Evolutionary conservation across 352 stramenopile species (phyloP).

Genomic region (Globisporangium emineosum): DNA sequence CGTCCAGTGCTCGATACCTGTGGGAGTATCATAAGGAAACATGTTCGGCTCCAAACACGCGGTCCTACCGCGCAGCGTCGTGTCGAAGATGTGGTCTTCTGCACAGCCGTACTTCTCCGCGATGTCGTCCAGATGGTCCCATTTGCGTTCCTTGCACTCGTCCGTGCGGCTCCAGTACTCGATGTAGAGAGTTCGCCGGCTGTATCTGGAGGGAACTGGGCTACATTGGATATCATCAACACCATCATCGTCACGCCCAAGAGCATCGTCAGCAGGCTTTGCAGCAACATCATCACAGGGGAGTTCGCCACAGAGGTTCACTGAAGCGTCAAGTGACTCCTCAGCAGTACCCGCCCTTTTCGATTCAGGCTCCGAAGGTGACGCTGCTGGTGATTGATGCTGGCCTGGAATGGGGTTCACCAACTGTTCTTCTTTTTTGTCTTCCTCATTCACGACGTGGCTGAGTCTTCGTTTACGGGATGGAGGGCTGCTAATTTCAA

Average conservation of each 20-base stretch:
- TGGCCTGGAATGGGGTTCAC: constrained; percentile 17
- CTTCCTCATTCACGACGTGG: constrained; percentile 25
- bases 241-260: constrained; percentile 24
- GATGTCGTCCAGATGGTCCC: constrained; percentile 85
- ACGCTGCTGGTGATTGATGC: constrained; percentile 12
- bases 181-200: constrained; percentile 79
- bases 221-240: constrained; percentile 67
- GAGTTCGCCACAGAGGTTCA: not conserved
- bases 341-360: not conserved
- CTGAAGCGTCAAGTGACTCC: constrained; percentile 3
- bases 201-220: constrained; percentile 24
- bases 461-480: constrained; percentile 63
- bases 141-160: constrained; percentile 88
- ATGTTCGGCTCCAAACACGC: constrained; percentile 86
- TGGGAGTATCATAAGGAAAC: constrained; percentile 87
- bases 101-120: constrained; percentile 64
- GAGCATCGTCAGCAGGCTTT: constrained; percentile 19
- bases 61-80: constrained; percentile 76
- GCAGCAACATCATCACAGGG: constrained; percentile 14
- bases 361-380: not conserved
- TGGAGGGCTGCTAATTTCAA: constrained; percentile 55
- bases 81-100: constrained; percentile 84
- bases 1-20: constrained; percentile 88
- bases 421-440: constrained; percentile 5
- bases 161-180: constrained; percentile 88